These are phyloP conservation scores for Ogataea nonfermentans DNA, from an alignment of 805 yeast genomes.

Conservation along the genomic window DNA sequence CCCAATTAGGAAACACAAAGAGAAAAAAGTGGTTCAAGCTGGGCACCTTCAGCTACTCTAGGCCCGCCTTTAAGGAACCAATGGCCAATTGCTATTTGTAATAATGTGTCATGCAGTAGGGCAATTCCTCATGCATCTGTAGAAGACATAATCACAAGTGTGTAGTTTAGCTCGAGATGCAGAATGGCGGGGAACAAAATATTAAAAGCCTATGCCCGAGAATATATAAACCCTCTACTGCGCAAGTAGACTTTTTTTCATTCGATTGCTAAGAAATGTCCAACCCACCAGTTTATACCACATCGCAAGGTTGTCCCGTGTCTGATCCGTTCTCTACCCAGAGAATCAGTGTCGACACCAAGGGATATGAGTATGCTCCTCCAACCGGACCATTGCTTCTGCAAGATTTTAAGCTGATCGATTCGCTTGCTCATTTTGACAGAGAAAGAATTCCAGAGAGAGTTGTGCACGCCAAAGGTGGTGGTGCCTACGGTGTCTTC, in stretches of 20 bases:
- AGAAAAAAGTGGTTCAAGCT: slow-evolving; percentile 1
- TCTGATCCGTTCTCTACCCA: slow-evolving; percentile 76
- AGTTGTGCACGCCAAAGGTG: slow-evolving; percentile 92
- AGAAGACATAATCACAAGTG: not conserved
- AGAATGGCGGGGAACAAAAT: slow-evolving; percentile 5
- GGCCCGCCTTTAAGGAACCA: slow-evolving; percentile 1
- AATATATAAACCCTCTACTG: slow-evolving; percentile 7
- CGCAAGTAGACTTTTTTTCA: not conserved
- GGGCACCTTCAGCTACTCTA: not conserved
- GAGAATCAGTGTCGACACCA: slow-evolving; percentile 57
- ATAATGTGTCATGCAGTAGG: slow-evolving; percentile 2
- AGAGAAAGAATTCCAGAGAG: slow-evolving; percentile 90
- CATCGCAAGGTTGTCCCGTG: slow-evolving; percentile 75
- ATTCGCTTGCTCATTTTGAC: slow-evolving; percentile 82
- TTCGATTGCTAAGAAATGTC: slow-evolving; percentile 23
- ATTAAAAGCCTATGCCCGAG: not conserved
- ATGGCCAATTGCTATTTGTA: slow-evolving; percentile 3
- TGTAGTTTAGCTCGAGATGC: not conserved
- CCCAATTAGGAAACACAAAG: slow-evolving; percentile 5
- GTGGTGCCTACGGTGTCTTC: slow-evolving; percentile 85
- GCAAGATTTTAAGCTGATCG: slow-evolving; percentile 80
- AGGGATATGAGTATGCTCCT: slow-evolving; percentile 29
- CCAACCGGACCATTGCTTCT: slow-evolving; percentile 68
- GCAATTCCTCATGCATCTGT: not conserved
- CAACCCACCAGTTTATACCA: slow-evolving; percentile 59